These are phyloP conservation scores for Hirschfeldia incana DNA, from an alignment of 345 rosid genomes.

Conservation along the genomic window DNA sequence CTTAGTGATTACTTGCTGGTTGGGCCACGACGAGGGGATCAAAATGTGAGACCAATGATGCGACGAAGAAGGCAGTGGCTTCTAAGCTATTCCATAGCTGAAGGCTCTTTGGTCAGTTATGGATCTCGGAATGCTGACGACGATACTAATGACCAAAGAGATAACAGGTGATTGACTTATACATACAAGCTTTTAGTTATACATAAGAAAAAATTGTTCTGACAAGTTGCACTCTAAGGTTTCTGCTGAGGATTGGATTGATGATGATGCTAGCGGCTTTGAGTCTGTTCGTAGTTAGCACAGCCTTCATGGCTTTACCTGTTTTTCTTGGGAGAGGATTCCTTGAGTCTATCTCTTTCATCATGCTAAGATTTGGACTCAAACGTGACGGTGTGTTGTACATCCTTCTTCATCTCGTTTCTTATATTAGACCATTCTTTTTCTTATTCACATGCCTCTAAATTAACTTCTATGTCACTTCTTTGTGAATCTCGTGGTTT, in stretches of 20 bases:
- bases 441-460: neutral
- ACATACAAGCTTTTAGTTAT: neutral
- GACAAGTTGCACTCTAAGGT: constrained; percentile 14
- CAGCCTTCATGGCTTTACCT: constrained; percentile 29
- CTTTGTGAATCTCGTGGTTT: neutral
- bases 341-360: neutral
- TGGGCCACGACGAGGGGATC: constrained; percentile 4
- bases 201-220: neutral
- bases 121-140: constrained; percentile 20
- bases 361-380: neutral
- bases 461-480: neutral
- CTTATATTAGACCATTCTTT: neutral
- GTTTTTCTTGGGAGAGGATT: constrained; percentile 20
- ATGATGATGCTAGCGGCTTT: constrained; percentile 30
- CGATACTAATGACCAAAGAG: neutral
- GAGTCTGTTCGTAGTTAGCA: constrained; percentile 9
- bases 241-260: constrained; percentile 18
- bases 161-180: constrained; percentile 5
- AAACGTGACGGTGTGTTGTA: constrained; percentile 17
- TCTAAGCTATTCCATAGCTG: constrained; percentile 1
- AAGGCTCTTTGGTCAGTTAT: constrained; percentile 16
- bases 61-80: neutral
- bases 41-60: constrained; percentile 7
- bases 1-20: constrained; percentile 24
- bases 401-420: neutral